These are phyloP conservation scores for Metarhizium robertsii DNA, from an alignment of 2,329 filamentous ascomycete species.

Conservation along the genomic window DNA sequence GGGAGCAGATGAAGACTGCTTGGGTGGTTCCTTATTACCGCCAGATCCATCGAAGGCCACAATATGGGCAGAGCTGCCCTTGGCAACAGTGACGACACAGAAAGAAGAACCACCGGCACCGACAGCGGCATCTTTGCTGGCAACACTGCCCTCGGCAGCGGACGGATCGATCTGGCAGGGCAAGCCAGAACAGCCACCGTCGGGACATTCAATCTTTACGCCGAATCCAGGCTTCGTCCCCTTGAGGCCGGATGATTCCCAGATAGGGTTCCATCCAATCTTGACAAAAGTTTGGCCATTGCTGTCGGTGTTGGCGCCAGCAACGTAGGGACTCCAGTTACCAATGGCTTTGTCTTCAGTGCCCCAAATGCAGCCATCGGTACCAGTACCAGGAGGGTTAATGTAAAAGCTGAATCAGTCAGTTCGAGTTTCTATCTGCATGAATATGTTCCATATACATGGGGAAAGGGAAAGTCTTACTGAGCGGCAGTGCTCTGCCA, in stretches of 20 bases:
- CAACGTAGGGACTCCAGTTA: constrained; percentile 72
- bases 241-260: constrained; percentile 43
- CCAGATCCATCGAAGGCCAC: constrained; percentile 47
- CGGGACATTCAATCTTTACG: constrained; percentile 59
- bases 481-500: constrained; percentile 68
- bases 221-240: constrained; percentile 51
- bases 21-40: constrained; percentile 15
- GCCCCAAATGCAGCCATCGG: constrained; percentile 65
- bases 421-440: constrained; percentile 5
- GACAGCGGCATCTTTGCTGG: constrained; percentile 39
- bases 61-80: constrained; percentile 57
- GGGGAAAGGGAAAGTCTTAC: constrained; percentile 32
- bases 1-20: constrained; percentile 1
- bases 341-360: constrained; percentile 51
- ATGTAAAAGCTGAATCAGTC: constrained; percentile 56
- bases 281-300: constrained; percentile 63
- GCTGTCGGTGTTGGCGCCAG: constrained; percentile 60
- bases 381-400: constrained; percentile 60
- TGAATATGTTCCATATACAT: background rate
- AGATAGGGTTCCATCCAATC: constrained; percentile 71
- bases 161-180: constrained; percentile 63
- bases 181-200: constrained; percentile 58
- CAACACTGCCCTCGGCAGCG: constrained; percentile 46
- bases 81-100: constrained; percentile 67
- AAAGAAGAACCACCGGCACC: constrained; percentile 63